These are phyloP conservation scores for Ceratocystis diversiconidia DNA, from an alignment of 2,329 filamentous ascomycete species.

Conservation along the genomic window DNA sequence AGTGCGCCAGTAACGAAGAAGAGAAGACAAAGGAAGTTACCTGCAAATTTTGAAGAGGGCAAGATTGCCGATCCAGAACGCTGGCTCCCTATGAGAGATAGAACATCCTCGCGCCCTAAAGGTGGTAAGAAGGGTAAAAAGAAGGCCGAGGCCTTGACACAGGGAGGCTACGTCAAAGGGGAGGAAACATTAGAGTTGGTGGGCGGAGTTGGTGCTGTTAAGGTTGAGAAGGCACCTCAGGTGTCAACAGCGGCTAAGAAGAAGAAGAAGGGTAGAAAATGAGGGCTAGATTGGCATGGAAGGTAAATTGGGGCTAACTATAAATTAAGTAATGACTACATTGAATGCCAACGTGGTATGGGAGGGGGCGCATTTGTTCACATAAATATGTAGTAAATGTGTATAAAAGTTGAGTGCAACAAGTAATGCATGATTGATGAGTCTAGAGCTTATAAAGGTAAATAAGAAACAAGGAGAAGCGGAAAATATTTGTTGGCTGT, in stretches of 20 bases:
- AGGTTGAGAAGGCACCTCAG: conserved; percentile 43
- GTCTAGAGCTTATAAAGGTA: background rate
- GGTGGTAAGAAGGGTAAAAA: conserved; percentile 79
- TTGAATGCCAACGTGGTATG: background rate
- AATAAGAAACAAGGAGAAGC: conserved; percentile 11
- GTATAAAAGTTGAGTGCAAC: background rate
- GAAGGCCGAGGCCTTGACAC: conserved; percentile 62
- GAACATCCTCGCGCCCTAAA: conserved; percentile 78
- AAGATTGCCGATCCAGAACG: conserved; percentile 80
- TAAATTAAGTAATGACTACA: background rate
- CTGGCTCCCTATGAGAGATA: conserved; percentile 82
- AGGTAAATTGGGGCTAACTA: background rate
- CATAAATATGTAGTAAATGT: background rate
- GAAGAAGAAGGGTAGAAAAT: conserved; percentile 37
- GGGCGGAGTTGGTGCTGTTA: conserved; percentile 47
- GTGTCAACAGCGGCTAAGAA: conserved; percentile 28
- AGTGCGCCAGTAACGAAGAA: conserved; percentile 32
- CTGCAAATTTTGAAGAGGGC: conserved; percentile 59
- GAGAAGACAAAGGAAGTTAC: conserved; percentile 48
- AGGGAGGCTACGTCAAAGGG: conserved; percentile 69
- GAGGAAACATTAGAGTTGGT: conserved; percentile 52
- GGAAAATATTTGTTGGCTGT: too few relatives aligned
- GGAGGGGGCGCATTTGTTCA: background rate
- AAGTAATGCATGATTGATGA: background rate
- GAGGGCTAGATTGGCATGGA: conserved; percentile 16